phyloP scores from a whole-genome alignment of 345 rosid genomes.

The Syzygium aqueum region DNA sequence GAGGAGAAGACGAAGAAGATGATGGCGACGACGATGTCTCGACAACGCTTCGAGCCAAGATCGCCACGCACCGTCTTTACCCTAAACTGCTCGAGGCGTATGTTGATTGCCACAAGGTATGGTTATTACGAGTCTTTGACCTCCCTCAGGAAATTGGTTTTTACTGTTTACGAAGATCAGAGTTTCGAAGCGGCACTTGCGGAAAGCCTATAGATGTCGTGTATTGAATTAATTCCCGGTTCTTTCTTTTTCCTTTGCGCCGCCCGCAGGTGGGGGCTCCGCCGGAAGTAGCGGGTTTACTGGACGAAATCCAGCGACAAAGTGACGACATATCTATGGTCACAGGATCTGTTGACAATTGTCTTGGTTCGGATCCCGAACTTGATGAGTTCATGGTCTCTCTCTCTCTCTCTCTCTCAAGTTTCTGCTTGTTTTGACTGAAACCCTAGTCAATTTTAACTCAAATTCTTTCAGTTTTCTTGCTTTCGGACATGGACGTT shows the following conservation, averaged over 20 bases:
- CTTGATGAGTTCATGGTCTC: constrained; percentile 64
- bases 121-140: background rate
- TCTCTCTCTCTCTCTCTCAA: background rate
- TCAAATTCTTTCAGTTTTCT: background rate
- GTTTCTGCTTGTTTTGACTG: background rate
- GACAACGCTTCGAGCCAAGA: constrained; percentile 28
- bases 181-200: background rate
- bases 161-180: background rate
- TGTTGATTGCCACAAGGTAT: constrained; percentile 51
- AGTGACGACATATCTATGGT: background rate
- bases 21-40: constrained; percentile 12
- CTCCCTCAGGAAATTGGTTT: background rate
- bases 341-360: background rate
- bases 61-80: constrained; percentile 50
- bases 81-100: constrained; percentile 44
- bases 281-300: constrained; percentile 25
- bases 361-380: constrained; percentile 42
- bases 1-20: background rate
- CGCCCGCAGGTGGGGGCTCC: constrained; percentile 48
- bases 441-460: background rate
- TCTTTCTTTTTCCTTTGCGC: background rate
- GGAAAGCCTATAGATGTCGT: background rate
- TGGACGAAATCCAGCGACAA: constrained; percentile 16
- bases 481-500: background rate
- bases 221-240: background rate